Conservation (phyloP, 495 filamentous ascomycete species). For the Letharia columbiana region DNA sequence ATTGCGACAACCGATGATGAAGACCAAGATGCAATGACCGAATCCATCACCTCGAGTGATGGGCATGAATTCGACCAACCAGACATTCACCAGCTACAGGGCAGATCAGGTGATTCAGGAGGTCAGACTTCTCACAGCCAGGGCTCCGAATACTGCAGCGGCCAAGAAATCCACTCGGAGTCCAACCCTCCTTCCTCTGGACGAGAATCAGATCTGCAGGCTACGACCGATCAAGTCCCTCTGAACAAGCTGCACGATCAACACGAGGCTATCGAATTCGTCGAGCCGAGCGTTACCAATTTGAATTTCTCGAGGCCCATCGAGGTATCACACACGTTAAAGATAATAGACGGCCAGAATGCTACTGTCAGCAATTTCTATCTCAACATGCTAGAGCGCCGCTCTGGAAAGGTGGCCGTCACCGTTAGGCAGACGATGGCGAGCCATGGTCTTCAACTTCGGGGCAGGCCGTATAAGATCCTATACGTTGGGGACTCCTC, state of each 20-base stretch:
- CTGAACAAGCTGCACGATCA: background rate
- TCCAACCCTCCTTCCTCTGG: background rate
- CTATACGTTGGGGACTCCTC: slow-evolving; percentile 58
- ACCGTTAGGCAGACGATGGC: slow-evolving; percentile 68
- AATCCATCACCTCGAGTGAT: slow-evolving; percentile 21
- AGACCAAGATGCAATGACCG: slow-evolving; percentile 19
- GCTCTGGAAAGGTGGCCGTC: slow-evolving; percentile 39
- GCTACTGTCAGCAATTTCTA: background rate
- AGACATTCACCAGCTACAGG: slow-evolving; percentile 1
- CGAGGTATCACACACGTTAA: slow-evolving; percentile 17
- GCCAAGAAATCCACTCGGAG: slow-evolving; percentile 1
- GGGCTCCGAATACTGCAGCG: background rate
- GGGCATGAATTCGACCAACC: slow-evolving; percentile 13
- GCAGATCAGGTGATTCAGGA: background rate
- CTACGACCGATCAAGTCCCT: background rate
- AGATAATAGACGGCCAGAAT: slow-evolving; percentile 4
- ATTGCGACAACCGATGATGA: slow-evolving; percentile 26
- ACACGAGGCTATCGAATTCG: slow-evolving; percentile 15
- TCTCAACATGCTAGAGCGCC: background rate
- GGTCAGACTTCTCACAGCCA: background rate
- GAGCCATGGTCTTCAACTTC: slow-evolving; percentile 48
- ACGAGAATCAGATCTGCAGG: slow-evolving; percentile 2
- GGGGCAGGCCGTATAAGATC: slow-evolving; percentile 56
- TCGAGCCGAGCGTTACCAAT: slow-evolving; percentile 16
- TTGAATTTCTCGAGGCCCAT: slow-evolving; percentile 12